phyloP scores from a whole-genome alignment of 768 basidiomycete genomes.

The Rhizopogon salebrosus region DNA sequence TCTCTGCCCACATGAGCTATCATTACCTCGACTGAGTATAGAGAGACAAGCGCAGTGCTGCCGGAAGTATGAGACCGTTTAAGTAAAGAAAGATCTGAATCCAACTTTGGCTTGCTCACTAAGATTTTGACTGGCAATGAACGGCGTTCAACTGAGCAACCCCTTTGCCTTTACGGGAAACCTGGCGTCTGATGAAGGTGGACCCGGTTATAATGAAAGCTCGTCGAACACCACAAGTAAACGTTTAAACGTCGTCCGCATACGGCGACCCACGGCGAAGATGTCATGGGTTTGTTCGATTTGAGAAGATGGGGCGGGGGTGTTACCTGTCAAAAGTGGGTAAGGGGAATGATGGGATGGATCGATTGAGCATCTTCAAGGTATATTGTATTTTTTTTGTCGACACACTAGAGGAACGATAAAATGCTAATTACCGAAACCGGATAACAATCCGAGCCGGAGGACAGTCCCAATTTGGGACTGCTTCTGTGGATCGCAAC shows the following conservation, averaged over 20 bases:
- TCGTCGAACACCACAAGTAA: too few relatives aligned
- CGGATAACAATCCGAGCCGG: background rate
- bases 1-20: too few relatives aligned
- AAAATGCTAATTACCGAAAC: background rate
- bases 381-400: background rate
- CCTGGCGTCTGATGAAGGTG: too few relatives aligned
- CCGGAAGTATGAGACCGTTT: too few relatives aligned
- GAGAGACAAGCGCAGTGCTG: too few relatives aligned
- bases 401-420: background rate
- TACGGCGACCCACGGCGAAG: background rate
- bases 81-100: too few relatives aligned
- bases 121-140: too few relatives aligned
- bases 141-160: background rate
- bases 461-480: background rate
- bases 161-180: background rate
- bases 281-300: background rate
- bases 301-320: background rate
- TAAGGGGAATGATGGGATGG: background rate
- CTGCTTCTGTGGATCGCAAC: conserved; percentile 1
- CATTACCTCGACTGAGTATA: too few relatives aligned
- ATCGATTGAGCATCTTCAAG: too few relatives aligned
- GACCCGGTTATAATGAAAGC: too few relatives aligned
- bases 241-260: too few relatives aligned
- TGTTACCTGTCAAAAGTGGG: background rate
- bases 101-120: too few relatives aligned